Base-by-base conservation (phyloP, 2,329 filamentous ascomycete genomes). In the Hawksworthiomyces lignivorus region DNA sequence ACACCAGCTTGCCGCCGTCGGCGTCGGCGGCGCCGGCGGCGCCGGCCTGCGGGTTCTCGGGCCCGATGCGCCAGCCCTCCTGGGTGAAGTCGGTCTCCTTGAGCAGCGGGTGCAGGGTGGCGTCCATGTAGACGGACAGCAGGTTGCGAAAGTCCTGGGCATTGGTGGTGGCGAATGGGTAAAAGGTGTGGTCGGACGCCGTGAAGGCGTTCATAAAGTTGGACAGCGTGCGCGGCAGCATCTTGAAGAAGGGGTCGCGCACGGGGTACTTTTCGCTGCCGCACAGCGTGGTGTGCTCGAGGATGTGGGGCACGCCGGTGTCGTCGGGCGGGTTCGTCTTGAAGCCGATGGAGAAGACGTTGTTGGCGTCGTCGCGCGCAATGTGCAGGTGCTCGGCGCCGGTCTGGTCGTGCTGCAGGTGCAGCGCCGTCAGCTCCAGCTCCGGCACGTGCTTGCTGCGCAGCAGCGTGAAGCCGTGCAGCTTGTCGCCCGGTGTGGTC, bases 191-290 rank as follows among this genome's bases (percentile, higher is more conserved):
- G 57, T 97, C 90, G 18, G 88, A 84, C 20, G 89, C 88, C 31
- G 92, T 98, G 60, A 97, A 95, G 47, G 92, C 92, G 62, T 98
- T 98, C 92, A 98, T 98, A 59, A 96, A 98, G 64, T 97, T 98
- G 50, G 92, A 96, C n/a, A 98, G 74, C 5, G 92, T 96, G 53
- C 92, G 81, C 18, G 92, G 92, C 20, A 98, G 76, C 92, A 98
- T 98, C 75, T 97, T 98, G 73, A 98, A 98, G 72, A 98, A 98
- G 0, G 92, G 92, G 57, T 98, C 92, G 48, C 92, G 87, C 45
- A 98, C 90, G n/a, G 92, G 92, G 59, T 89, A 95, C 82, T 94
- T 95, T 61, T 94, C 73, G 58, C 90, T 97, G 18, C 92, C 92
- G 58, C 92, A 98, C 32, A 98, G 69, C 2, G 92, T 97, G 17